Conservation (phyloP, 192 early-diverging fungal species). For the Coemansia sp. region DNA sequence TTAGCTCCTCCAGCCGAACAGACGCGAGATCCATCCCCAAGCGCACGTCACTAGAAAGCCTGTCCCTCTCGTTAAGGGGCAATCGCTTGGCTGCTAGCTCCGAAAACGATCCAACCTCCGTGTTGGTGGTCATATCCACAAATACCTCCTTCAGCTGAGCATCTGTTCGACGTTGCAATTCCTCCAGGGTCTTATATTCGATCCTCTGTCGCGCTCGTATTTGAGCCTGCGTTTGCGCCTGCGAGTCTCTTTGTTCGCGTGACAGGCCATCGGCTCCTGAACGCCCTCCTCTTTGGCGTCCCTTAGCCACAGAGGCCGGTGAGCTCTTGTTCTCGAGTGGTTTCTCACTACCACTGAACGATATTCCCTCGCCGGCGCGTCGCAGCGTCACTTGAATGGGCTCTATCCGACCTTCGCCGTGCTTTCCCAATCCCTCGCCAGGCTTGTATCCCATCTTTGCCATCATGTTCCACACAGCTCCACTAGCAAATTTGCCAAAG, state of each 20-base stretch:
- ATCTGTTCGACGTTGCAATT: conserved; percentile 39
- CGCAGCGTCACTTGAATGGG: conserved; percentile 89
- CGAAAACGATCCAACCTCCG: conserved; percentile 28
- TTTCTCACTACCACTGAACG: conserved; percentile 79
- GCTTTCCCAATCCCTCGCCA: conserved; percentile 88
- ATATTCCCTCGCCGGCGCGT: conserved; percentile 79
- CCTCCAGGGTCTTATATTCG: conserved; percentile 42
- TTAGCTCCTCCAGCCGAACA: conserved; percentile 25
- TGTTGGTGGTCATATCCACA: conserved; percentile 51
- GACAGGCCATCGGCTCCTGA: not conserved
- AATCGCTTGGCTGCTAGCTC: conserved; percentile 37
- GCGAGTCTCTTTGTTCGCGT: not conserved
- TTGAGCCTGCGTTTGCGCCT: not conserved
- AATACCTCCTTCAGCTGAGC: conserved; percentile 34
- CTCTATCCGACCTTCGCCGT: conserved; percentile 83
- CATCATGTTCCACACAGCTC: conserved; percentile 79
- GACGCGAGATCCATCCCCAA: conserved; percentile 47
- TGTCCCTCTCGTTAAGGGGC: conserved; percentile 28
- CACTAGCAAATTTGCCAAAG: conserved; percentile 84
- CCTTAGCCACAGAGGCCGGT: not conserved
- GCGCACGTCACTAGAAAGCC: conserved; percentile 32
- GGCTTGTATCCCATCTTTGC: conserved; percentile 87
- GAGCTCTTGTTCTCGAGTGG: conserved; percentile 2
- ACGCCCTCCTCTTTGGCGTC: not conserved
- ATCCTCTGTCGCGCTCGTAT: conserved; percentile 1